Conservation (phyloP, 139 green algal genomes). For the Chlorella sp. region DNA sequence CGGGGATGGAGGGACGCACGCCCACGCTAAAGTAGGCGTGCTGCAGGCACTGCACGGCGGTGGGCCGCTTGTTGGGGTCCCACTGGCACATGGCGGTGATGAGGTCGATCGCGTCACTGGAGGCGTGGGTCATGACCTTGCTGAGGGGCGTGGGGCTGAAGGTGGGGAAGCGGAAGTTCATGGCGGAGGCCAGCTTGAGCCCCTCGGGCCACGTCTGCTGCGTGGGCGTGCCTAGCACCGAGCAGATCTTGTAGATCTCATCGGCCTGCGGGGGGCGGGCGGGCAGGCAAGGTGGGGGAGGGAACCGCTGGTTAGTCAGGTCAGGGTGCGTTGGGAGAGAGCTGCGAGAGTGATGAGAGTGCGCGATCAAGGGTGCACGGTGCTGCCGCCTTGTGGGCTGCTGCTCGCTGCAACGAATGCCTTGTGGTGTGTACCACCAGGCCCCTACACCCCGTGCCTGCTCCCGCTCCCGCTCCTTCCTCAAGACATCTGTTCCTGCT, state of each 20-base stretch:
- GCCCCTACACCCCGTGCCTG: too few species aligned
- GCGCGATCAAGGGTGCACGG: too few species aligned
- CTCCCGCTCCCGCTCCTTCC: too few species aligned
- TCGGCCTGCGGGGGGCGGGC: conserved; percentile 74
- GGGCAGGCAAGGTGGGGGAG: too few species aligned
- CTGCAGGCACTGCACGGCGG: conserved; percentile 73
- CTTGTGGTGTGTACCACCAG: too few species aligned
- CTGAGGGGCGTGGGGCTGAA: conserved; percentile 46
- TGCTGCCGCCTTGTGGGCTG: too few species aligned
- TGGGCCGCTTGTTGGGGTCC: conserved; percentile 83
- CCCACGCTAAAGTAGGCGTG: conserved; percentile 63
- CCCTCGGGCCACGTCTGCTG: conserved; percentile 79
- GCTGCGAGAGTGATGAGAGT: too few species aligned
- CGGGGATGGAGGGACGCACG: conserved; percentile 21
- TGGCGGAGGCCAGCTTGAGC: conserved; percentile 68
- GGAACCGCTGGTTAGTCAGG: too few species aligned
- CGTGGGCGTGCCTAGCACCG: conserved; percentile 82
- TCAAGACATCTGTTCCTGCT: too few species aligned
- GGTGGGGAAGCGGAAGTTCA: conserved; percentile 75
- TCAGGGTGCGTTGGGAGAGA: too few species aligned
- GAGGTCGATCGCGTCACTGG: conserved; percentile 80
- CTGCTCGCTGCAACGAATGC: too few species aligned
- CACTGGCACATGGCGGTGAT: conserved; percentile 71
- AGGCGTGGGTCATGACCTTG: conserved; percentile 63
- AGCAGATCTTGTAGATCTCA: conserved; percentile 92